These are phyloP conservation scores for Podila verticillata DNA, from an alignment of 192 early-diverging fungal species.

Conservation along the genomic window DNA sequence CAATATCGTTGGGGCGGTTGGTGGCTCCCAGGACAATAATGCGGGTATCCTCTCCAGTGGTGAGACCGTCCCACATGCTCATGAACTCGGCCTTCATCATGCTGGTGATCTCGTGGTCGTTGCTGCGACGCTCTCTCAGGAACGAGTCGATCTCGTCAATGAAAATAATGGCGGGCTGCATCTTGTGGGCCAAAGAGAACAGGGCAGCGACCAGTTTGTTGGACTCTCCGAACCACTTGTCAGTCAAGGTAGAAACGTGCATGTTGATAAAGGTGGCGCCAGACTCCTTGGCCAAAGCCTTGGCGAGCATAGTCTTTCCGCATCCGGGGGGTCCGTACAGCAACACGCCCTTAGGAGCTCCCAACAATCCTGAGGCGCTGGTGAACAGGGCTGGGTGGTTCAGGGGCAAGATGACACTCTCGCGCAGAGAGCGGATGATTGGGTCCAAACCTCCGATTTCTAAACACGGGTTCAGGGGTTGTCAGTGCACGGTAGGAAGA, in stretches of 20 bases:
- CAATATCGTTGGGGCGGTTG: constrained; percentile 98
- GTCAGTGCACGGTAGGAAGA: neutral
- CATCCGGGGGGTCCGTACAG: constrained; percentile 97
- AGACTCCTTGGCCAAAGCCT: constrained; percentile 97
- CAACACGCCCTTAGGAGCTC: constrained; percentile 93
- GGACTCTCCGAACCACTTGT: constrained; percentile 99
- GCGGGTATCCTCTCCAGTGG: constrained; percentile 70
- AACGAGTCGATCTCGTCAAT: constrained; percentile 99
- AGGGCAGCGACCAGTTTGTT: constrained; percentile 94
- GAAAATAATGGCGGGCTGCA: constrained; percentile 96
- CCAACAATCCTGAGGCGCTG: constrained; percentile 84
- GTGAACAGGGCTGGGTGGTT: constrained; percentile 93
- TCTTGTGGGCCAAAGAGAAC: constrained; percentile 93
- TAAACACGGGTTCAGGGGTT: constrained; percentile 17
- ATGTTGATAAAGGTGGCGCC: constrained; percentile 98
- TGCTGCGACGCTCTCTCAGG: constrained; percentile 85
- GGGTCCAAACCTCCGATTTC: constrained; percentile 95
- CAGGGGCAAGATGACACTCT: constrained; percentile 96
- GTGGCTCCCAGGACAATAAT: constrained; percentile 93
- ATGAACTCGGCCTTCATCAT: constrained; percentile 99
- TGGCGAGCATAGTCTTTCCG: constrained; percentile 99
- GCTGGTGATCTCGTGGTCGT: constrained; percentile 95
- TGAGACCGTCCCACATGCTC: constrained; percentile 98
- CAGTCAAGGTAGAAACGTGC: constrained; percentile 94
- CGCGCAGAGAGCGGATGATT: constrained; percentile 90